A percentile compares a stretch with the other conserved stretches of the same genome.
phyloP scores from a whole-genome alignment of 148 eudicot species.

The Selenicereus undatus region DNA sequence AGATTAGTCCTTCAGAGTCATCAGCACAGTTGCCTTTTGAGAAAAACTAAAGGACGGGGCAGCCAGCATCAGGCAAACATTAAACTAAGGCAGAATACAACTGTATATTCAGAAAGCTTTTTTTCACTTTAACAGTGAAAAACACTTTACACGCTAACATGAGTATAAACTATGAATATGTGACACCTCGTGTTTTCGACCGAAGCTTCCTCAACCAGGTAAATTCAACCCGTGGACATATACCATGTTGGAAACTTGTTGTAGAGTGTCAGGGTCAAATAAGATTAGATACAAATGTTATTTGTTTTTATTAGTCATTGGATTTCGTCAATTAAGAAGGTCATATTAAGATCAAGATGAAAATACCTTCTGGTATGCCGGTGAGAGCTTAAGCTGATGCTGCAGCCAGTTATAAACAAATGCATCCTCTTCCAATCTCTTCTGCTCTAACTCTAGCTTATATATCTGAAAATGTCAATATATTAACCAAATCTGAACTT shows the following conservation, averaged over 20 bases:
- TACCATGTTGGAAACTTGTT: background rate
- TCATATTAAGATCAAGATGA: background rate
- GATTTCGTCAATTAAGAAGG: background rate
- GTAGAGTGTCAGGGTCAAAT: background rate
- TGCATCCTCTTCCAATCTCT: constrained; percentile 74
- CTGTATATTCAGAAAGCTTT: background rate
- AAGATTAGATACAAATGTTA: background rate
- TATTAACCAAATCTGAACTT: background rate
- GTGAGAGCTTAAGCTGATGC: constrained; percentile 73
- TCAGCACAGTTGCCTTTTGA: background rate
- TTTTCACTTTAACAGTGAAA: background rate
- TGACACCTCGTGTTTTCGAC: background rate
- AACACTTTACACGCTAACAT: no score
- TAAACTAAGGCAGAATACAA: no score
- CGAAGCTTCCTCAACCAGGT: no score
- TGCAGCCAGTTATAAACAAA: constrained; percentile 81
- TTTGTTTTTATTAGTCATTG: background rate
- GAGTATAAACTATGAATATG: background rate
- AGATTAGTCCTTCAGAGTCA: background rate
- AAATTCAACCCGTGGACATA: no score
- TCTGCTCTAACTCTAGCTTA: constrained; percentile 74
- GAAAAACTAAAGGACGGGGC: background rate
- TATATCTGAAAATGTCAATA: constrained; percentile 39
- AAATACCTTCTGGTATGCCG: constrained; percentile 71
- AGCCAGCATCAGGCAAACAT: background rate